Base-by-base conservation (phyloP, 257 asterid species). In the Capsicum baccatum region DNA sequence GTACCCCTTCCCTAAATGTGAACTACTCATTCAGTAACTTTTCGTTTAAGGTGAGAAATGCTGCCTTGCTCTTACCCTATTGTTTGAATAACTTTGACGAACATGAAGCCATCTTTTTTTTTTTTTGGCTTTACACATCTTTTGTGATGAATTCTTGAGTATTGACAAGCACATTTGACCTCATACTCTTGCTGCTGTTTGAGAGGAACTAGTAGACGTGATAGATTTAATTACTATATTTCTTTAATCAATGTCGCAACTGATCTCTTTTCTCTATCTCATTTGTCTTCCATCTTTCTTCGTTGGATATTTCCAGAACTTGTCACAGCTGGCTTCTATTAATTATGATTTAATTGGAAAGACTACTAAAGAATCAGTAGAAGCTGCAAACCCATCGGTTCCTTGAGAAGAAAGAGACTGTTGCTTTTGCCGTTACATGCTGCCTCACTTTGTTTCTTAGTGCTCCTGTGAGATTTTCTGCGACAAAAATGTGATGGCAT, bases 21-120 rank as follows among this genome's bases (percentile, higher is more conserved):
- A 89, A 87, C 84, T 94, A 96, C 85, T 93, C 98, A 1, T 94
- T 94, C 92, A 94, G 98, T 87, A 94, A 96, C 88, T 97, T 97
- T 92, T 97, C 98, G 9, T 97, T 94, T 84, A 95, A 97, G 98
- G 99, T 95, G 83, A 88, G 91, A 81, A 59, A 80, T 70, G 58
- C 74, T 66, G 55, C 80, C 86, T 55, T 17, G 19, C 56, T 56
- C 42, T 0, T 64, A 33, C 15, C 35, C 70, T 71, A 58, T 47
- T 57, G 59, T 63, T 63, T 33, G 59, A 64, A 52, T 52, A 52
- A 3, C 37, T 4, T 69, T 62, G 67, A 35, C 15, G 69, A 47
- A 73, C 55, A 83, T 71, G n/a, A 15, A 64, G 50, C 7, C 54
- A 76, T 66, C 50, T 48, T 35, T 48, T 50, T 39, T 39, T 39